Conservation (phyloP, 129 eudicot species). For the Escallonia herrerae region DNA sequence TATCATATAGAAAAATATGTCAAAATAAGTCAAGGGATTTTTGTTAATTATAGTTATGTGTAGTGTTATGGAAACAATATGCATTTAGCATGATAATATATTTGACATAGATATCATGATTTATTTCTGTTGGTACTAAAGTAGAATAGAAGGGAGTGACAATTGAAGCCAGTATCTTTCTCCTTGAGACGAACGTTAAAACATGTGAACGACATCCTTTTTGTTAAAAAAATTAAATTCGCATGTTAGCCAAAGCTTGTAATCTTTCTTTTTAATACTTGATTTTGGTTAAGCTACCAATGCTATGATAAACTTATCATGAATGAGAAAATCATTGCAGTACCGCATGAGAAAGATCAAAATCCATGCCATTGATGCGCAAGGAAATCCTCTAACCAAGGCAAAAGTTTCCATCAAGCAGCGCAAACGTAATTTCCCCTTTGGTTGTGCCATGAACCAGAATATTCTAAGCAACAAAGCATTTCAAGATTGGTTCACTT, state of each 20-base stretch:
- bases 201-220: too few relatives aligned
- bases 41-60: too few relatives aligned
- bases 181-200: not conserved
- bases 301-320: too few relatives aligned
- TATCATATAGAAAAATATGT: too few relatives aligned
- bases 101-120: too few relatives aligned
- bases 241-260: too few relatives aligned
- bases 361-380: conserved; percentile 36
- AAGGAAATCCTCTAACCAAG: conserved; percentile 33
- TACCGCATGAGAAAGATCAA: conserved; percentile 40
- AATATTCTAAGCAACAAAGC: conserved; percentile 37
- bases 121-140: too few relatives aligned
- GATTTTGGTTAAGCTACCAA: too few relatives aligned
- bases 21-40: not conserved
- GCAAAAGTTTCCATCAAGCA: conserved; percentile 29
- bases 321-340: conserved; percentile 11
- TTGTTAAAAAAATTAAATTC: too few relatives aligned
- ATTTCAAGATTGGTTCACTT: conserved; percentile 57
- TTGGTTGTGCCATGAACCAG: conserved; percentile 52
- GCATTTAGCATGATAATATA: too few relatives aligned
- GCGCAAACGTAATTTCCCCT: conserved; percentile 29
- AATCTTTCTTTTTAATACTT: too few relatives aligned
- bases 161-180: not conserved
- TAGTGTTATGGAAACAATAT: too few relatives aligned
- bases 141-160: not conserved